Evolutionary conservation across 495 filamentous ascomycete genomes (phyloP), one percentile per base, ranked within the genome.

Genomic region (Penicillium fimorum): DNA sequence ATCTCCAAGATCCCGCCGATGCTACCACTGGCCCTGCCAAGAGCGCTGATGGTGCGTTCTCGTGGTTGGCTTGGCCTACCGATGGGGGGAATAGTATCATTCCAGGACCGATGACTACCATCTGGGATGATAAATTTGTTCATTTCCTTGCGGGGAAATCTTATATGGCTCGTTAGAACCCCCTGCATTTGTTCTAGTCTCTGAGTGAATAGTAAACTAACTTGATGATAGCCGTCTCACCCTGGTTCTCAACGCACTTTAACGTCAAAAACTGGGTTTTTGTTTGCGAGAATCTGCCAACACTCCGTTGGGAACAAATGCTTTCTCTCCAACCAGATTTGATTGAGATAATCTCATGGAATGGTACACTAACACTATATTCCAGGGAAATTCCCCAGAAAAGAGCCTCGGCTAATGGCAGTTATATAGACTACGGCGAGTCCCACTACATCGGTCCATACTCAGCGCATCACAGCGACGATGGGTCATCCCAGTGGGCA

Each of bases 261-360:
- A 62, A 62, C 2, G 38, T 54, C 0, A 79, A 79, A 35, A 79
- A 84, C 22, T 84, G 80, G 79, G 79, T 78, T 8, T 79, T 78
- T 24, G 74, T 58, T 57, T 76, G 8, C 63, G 70, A n/a, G 69
- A 68, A 48, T 70, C 68, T 22, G 58, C 76, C 45, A 22, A 51
- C 49, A 18, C 5, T 40, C 0, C 76, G 82, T 20, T 86, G 81
- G 82, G 70, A 76, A 47, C 69, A 84, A 52, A 73, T 85, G 46
- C 62, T 84, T 1, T 38, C 60, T 1, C 54, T 79, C 10, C 55
- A 71, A 15, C 82, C 82, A 3, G 61, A 67, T 12, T 73, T 81
- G 48, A 59, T 86, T 32, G 79, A 86, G 61, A 84, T 87, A 44
- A 70, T 87, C 13, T 81, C 79, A 13, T 87, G 83, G 84, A 88